Base-by-base conservation (phyloP, 176 grass and related monocot genomes). In the Musa acuminata region DNA sequence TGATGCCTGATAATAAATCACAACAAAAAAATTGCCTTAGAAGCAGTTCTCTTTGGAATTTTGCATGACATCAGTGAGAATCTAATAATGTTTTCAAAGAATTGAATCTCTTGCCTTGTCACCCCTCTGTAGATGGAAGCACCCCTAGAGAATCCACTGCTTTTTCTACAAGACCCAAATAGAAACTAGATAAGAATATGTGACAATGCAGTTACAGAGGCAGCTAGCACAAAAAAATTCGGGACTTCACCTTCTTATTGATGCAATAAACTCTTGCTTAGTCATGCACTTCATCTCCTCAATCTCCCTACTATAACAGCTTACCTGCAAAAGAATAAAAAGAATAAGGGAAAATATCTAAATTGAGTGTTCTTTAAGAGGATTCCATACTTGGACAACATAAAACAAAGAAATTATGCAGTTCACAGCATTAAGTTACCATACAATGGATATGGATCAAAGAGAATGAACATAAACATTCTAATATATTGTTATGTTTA, bases 51-150 rank as follows among this genome's bases (percentile, higher is more conserved):
- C 4, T 43, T 43, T 43, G 35, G 35, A 6, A 43, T 5, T 5
- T 43, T 43, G 35, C 35, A 43, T 43, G 4, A 43, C 35, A 43
- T 43, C 35, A 43, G 6, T 5, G 35, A 6, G 35, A 43, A 43
- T 6, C 35, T 43, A 6, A 43, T 43, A 6, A 43, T 43, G 35
- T 43, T 43, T 43, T 43, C 4, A 27, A 29, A 69, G 13, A 43
- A 70, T 8, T 16, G 5, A 23, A 35, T 43, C 17, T 17, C 6
- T 69, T 6, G 8, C 69, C 69, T 74, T 0, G 72, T 98, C 17
- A 98, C 94, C 72, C 94, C 94, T 81, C 94, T 89, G 84, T 98
- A 98, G 67, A 93, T 85, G 26, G 94, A 98, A 62, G 94, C 94
- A 8, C 94, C 94, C 55, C 94, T 93, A 26, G 94, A 87, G 73